Conservation (phyloP, 2,329 filamentous ascomycete genomes). For the Penicillium crustosum region DNA sequence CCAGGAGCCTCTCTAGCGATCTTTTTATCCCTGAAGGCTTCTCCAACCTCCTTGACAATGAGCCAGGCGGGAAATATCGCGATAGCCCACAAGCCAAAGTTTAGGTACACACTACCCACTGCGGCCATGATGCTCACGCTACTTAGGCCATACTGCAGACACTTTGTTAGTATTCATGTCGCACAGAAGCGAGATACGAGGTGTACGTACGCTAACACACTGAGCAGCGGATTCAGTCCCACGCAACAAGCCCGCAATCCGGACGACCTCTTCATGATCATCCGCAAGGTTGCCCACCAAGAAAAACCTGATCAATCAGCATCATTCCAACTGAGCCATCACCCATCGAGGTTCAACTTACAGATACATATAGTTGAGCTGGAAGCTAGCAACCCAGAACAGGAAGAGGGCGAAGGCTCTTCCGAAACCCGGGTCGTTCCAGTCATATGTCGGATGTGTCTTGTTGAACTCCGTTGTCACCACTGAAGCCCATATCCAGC, state of each 20-base stretch:
- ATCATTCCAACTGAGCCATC: not conserved
- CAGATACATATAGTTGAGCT: conserved; percentile 72
- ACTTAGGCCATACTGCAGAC: conserved; percentile 60
- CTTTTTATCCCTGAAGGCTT: conserved; percentile 32
- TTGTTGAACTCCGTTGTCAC: conserved; percentile 61
- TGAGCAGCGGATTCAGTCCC: conserved; percentile 73
- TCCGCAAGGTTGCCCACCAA: conserved; percentile 65
- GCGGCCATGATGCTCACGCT: conserved; percentile 63
- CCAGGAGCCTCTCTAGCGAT: conserved; percentile 25
- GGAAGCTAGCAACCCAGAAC: conserved; percentile 66
- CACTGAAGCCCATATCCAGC: conserved; percentile 71
- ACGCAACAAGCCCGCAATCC: conserved; percentile 66
- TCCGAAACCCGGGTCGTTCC: conserved; percentile 64
- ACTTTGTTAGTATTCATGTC: not conserved
- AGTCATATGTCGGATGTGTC: conserved; percentile 64
- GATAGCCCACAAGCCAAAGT: conserved; percentile 67
- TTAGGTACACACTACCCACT: conserved; percentile 67
- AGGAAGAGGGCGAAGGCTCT: conserved; percentile 66
- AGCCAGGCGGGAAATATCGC: conserved; percentile 67
- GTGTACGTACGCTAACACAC: conserved; percentile 57
- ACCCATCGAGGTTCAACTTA: conserved; percentile 35
- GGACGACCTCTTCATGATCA: conserved; percentile 63
- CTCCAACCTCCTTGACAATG: conserved; percentile 59
- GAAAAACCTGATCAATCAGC: conserved; percentile 57
- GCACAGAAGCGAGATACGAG: not conserved